Evolutionary conservation across 805 yeast species (phyloP).

Genomic region (Lipomyces japonicus): DNA sequence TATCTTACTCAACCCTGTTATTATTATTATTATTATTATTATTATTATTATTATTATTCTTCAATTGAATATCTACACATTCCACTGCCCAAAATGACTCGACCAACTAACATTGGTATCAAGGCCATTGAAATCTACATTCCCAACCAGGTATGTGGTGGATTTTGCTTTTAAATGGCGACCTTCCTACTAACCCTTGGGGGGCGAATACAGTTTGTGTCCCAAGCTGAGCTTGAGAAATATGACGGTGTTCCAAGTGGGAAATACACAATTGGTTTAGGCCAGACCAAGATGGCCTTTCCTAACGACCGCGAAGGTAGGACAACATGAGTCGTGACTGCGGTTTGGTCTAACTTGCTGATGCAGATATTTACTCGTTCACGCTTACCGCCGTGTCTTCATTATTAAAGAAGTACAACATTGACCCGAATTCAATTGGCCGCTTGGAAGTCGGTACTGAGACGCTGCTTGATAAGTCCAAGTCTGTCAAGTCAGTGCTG

Average conservation of each 20-base stretch:
- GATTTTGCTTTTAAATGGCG: too few relatives aligned
- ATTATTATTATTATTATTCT: too few relatives aligned
- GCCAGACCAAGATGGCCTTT: conserved; percentile 97
- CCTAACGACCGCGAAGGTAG: conserved; percentile 84
- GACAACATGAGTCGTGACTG: background rate
- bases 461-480: conserved; percentile 92
- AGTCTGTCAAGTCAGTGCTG: conserved; percentile 90
- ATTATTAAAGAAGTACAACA: conserved; percentile 72
- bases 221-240: conserved; percentile 81
- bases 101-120: conserved; percentile 87
- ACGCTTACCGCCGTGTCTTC: conserved; percentile 80
- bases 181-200: background rate
- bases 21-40: too few relatives aligned
- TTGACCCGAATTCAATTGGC: conserved; percentile 79
- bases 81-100: conserved; percentile 25
- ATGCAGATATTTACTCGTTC: conserved; percentile 80
- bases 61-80: background rate
- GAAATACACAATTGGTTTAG: conserved; percentile 96
- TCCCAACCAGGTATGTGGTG: conserved; percentile 64
- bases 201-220: conserved; percentile 50
- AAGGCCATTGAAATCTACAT: conserved; percentile 92
- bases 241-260: conserved; percentile 86
- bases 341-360: background rate
- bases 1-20: background rate
- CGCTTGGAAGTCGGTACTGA: conserved; percentile 98